Conservation (phyloP, 2,329 filamentous ascomycete genomes). For the Verticillium albo-atrum region DNA sequence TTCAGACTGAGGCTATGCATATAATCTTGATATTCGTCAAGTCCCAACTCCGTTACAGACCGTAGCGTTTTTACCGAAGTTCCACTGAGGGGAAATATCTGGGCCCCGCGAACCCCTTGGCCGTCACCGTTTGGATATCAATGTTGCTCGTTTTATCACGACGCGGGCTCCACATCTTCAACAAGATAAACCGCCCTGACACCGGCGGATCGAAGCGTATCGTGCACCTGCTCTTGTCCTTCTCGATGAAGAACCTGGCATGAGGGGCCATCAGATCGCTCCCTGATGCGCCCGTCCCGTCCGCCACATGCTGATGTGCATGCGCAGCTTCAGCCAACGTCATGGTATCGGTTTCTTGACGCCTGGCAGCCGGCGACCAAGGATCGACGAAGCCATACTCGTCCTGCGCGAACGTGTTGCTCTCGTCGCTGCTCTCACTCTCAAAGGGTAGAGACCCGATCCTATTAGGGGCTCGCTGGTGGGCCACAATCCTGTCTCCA, state of each 20-base stretch:
- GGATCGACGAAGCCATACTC: conserved; percentile 26
- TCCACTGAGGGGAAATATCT: conserved; percentile 74
- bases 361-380: conserved; percentile 15
- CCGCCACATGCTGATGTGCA: conserved; percentile 47
- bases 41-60: not conserved
- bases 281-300: conserved; percentile 54
- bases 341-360: conserved; percentile 16
- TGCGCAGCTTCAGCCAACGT: conserved; percentile 36
- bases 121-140: conserved; percentile 82
- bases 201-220: conserved; percentile 81
- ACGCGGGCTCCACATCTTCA: conserved; percentile 86
- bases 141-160: conserved; percentile 66
- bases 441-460: conserved; percentile 54
- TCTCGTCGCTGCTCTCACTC: conserved; percentile 35
- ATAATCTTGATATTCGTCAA: not conserved
- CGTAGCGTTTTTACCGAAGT: conserved; percentile 37
- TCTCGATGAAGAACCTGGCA: conserved; percentile 79
- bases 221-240: conserved; percentile 77
- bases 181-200: conserved; percentile 74
- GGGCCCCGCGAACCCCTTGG: conserved; percentile 79
- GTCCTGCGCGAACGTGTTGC: conserved; percentile 18
- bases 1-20: not conserved
- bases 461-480: conserved; percentile 42
- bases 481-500: conserved; percentile 13
- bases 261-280: conserved; percentile 65